Conservation (phyloP, 1,139 yeast species). For the Debaryomycetaceae sp. region DNA sequence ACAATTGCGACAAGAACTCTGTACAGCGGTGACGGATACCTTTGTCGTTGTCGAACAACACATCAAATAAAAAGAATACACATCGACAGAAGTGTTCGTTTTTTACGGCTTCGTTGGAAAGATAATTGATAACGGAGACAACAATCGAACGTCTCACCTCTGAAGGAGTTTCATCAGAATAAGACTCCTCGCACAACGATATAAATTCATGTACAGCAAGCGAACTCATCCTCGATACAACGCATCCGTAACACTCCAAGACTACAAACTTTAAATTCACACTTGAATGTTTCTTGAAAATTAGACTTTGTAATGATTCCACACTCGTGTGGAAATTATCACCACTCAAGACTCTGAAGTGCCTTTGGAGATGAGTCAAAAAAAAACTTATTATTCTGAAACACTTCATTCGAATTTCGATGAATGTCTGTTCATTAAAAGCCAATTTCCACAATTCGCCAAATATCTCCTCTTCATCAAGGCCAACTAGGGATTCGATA, state of each 20-base stretch:
- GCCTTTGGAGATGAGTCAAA: neutral
- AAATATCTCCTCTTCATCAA: neutral
- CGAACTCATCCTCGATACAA: neutral
- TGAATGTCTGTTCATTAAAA: neutral
- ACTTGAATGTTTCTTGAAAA: no score
- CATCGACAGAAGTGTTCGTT: conserved; percentile 12
- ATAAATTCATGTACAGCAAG: conserved; percentile 11
- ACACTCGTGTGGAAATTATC: no score
- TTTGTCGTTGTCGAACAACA: conserved; percentile 56
- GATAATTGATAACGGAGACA: conserved; percentile 36
- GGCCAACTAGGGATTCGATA: neutral
- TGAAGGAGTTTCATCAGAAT: conserved; percentile 42
- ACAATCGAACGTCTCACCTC: conserved; percentile 48
- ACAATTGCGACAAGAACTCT: conserved; percentile 20
- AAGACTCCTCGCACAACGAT: conserved; percentile 20
- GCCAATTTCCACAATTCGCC: neutral
- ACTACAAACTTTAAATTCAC: neutral
- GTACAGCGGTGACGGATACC: conserved; percentile 42
- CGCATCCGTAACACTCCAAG: neutral
- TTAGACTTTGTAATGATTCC: no score
- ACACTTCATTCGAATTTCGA: neutral
- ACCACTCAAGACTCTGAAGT: no score
- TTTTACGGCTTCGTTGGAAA: conserved; percentile 4
- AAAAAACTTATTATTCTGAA: neutral
- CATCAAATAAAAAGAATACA: conserved; percentile 6